A percentile compares a stretch with the other conserved stretches of the same genome.
Conservation (phyloP, 2,329 filamentous ascomycete species). For the Fusarium sp. region DNA sequence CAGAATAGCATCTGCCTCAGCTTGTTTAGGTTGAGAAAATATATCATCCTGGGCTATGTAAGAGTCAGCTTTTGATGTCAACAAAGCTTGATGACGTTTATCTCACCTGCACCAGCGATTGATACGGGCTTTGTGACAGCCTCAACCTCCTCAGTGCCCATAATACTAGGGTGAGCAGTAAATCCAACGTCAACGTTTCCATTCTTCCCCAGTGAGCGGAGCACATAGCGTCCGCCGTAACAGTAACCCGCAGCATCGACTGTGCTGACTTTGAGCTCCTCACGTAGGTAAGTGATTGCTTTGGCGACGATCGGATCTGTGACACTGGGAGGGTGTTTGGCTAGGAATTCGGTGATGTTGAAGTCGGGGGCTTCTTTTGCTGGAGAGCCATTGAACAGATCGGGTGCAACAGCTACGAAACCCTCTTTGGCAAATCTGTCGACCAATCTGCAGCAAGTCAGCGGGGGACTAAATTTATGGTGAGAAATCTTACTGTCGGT, state of each 20-base stretch:
- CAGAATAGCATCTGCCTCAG: conserved; percentile 27
- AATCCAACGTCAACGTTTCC: conserved; percentile 66
- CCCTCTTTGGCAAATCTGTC: conserved; percentile 32
- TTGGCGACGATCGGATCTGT: conserved; percentile 33
- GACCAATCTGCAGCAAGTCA: conserved; percentile 4
- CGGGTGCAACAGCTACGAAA: conserved; percentile 24
- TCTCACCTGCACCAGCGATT: conserved; percentile 33
- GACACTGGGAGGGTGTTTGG: conserved; percentile 14
- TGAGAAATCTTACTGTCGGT: background rate
- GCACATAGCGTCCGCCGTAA: conserved; percentile 69
- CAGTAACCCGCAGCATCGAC: conserved; percentile 71
- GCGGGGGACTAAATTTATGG: fast-evolving
- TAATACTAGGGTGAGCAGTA: conserved; percentile 71
- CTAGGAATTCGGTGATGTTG: conserved; percentile 18
- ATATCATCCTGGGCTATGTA: conserved; percentile 21
- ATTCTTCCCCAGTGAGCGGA: conserved; percentile 65
- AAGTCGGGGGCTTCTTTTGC: conserved; percentile 8
- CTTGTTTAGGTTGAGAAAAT: conserved; percentile 18
- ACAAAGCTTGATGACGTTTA: fast-evolving
- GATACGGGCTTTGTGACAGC: conserved; percentile 27
- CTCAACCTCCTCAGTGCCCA: conserved; percentile 66
- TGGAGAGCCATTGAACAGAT: conserved; percentile 22
- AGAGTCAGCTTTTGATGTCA: background rate
- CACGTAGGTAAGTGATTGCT: conserved; percentile 20
- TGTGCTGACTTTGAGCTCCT: conserved; percentile 58